Evolutionary conservation across 306 rosid species (phyloP).

Genomic region (Fragaria vesca): DNA sequence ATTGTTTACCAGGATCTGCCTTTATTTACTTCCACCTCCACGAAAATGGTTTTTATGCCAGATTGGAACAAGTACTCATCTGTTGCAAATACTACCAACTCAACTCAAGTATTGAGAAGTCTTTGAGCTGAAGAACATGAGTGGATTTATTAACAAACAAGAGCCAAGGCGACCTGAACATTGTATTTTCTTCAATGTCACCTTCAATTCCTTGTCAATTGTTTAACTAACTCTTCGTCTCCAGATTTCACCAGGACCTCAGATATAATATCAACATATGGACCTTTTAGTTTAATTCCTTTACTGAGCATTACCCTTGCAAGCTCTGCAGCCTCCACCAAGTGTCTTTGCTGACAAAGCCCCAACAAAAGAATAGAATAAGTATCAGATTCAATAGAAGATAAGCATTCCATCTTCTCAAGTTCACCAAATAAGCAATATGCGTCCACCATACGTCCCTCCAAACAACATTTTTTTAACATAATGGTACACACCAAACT

Average conservation of each 20-base stretch:
- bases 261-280: conserved; percentile 33
- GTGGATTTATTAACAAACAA: neutral
- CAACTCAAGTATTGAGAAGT: neutral
- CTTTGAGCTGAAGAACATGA: neutral
- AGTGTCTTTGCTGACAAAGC: conserved; percentile 51
- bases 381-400: conserved; percentile 60
- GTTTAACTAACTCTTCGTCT: conserved; percentile 50
- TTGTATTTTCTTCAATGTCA: neutral
- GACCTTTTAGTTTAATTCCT: conserved; percentile 45
- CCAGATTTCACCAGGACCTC: conserved; percentile 46
- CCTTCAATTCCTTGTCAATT: conserved; percentile 26
- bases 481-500: conserved; percentile 59
- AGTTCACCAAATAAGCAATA: conserved; percentile 60
- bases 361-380: conserved; percentile 60
- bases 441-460: conserved; percentile 53
- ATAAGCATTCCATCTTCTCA: conserved; percentile 44
- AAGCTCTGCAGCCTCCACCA: conserved; percentile 55
- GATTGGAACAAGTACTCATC: neutral
- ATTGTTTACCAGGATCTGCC: neutral
- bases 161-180: neutral
- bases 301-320: conserved; percentile 63
- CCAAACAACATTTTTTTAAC: conserved; percentile 55
- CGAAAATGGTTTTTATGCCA: neutral
- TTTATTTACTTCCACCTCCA: neutral
- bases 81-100: neutral